Conservation (phyloP, 768 basidiomycete species). For the Mycena leptocephala region DNA sequence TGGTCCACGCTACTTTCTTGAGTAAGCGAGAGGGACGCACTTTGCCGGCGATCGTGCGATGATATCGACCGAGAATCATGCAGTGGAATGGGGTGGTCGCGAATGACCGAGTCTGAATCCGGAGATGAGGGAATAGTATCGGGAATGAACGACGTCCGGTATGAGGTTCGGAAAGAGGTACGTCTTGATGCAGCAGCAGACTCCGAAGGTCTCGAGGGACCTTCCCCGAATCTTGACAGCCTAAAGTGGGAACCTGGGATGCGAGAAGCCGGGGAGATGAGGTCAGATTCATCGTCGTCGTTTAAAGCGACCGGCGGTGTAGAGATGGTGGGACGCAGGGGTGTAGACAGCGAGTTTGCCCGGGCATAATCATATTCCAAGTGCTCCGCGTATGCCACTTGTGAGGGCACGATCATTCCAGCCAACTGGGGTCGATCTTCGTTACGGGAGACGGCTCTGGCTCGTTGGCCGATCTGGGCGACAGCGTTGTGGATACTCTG, state of each 20-base stretch:
- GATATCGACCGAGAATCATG: slow-evolving; percentile 27
- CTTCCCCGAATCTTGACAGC: slow-evolving; percentile 30
- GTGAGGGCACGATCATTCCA: slow-evolving; percentile 33
- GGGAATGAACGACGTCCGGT: slow-evolving; percentile 28
- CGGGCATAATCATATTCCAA: slow-evolving; percentile 31
- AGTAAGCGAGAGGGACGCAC: slow-evolving; percentile 26
- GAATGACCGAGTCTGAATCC: background rate
- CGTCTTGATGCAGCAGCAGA: slow-evolving; percentile 18
- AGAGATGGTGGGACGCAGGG: slow-evolving; percentile 24
- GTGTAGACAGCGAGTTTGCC: slow-evolving; percentile 27
- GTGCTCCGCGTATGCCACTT: slow-evolving; percentile 31
- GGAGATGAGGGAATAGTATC: slow-evolving; percentile 24
- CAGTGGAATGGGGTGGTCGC: slow-evolving; percentile 8
- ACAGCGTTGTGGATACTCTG: slow-evolving; percentile 41
- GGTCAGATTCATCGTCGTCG: slow-evolving; percentile 33
- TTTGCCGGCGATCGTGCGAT: slow-evolving; percentile 29
- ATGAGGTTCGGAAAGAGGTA: slow-evolving; percentile 25
- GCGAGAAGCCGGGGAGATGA: slow-evolving; percentile 34
- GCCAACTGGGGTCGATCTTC: slow-evolving; percentile 17
- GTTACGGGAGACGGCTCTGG: slow-evolving; percentile 24
- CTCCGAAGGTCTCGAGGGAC: slow-evolving; percentile 7
- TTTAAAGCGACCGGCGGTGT: slow-evolving; percentile 15
- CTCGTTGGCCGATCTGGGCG: slow-evolving; percentile 39
- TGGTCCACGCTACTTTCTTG: slow-evolving; percentile 31
- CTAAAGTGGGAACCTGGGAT: slow-evolving; percentile 21